Evolutionary conservation across 192 early-diverging fungal genomes (phyloP).

Genomic region (Gigaspora rosea): DNA sequence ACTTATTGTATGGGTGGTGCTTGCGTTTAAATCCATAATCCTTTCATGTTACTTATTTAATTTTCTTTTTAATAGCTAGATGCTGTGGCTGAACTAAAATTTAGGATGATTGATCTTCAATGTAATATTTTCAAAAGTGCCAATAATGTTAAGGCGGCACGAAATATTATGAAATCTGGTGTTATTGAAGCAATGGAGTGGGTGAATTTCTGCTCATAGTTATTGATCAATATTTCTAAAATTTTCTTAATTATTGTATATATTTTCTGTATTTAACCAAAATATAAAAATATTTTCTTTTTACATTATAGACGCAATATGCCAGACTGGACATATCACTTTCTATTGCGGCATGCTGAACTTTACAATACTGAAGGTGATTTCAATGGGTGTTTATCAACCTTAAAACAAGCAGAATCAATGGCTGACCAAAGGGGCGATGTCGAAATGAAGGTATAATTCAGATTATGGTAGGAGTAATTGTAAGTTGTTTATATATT

Average conservation of each 20-base stretch:
- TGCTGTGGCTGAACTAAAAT: constrained; percentile 19
- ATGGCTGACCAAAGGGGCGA: constrained; percentile 34
- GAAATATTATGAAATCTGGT: constrained; percentile 22
- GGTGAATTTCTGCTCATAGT: constrained; percentile 20
- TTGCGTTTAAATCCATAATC: too few relatives aligned
- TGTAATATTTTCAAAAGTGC: constrained; percentile 26
- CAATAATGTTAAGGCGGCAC: constrained; percentile 26
- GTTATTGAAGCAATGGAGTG: constrained; percentile 32
- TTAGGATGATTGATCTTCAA: constrained; percentile 31
- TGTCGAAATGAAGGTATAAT: constrained; percentile 34
- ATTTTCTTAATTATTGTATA: neutral
- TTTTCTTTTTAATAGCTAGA: constrained; percentile 22
- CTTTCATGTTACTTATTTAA: neutral
- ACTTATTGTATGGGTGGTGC: too few relatives aligned
- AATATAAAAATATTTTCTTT: neutral
- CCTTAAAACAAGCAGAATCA: constrained; percentile 28
- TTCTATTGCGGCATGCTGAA: constrained; percentile 19
- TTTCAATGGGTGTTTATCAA: constrained; percentile 27
- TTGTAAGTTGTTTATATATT: constrained; percentile 5
- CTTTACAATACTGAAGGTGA: constrained; percentile 6
- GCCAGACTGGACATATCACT: constrained; percentile 33
- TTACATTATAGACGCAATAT: constrained; percentile 19
- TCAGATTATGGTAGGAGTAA: neutral
- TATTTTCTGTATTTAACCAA: neutral
- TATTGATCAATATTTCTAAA: neutral